Evolutionary conservation across 768 basidiomycete genomes (phyloP).

Genomic region (Chlorophyllum brunneum): DNA sequence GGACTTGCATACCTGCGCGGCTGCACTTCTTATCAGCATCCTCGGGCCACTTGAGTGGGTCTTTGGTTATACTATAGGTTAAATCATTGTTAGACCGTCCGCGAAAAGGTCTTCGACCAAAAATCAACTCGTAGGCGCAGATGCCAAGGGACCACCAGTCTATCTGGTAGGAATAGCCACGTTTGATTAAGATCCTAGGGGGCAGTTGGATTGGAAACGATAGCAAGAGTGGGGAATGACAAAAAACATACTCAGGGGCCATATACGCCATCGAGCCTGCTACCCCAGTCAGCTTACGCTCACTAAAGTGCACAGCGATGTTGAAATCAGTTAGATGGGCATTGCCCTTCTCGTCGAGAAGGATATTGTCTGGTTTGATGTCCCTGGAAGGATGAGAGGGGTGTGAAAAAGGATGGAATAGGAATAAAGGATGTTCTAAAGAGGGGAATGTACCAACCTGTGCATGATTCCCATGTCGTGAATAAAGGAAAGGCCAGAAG

Average conservation of each 20-base stretch:
- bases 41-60: slow-evolving; percentile 86
- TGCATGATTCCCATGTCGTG: slow-evolving; percentile 96
- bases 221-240: slow-evolving; percentile 1
- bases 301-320: slow-evolving; percentile 95
- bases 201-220: slow-evolving; percentile 10
- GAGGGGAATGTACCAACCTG: slow-evolving; percentile 52
- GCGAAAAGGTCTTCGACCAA: slow-evolving; percentile 88
- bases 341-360: slow-evolving; percentile 92
- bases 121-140: slow-evolving; percentile 88
- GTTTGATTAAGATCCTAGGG: slow-evolving; percentile 74
- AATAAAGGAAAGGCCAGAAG: slow-evolving; percentile 83
- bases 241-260: slow-evolving; percentile 77
- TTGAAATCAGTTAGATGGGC: slow-evolving; percentile 98
- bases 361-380: slow-evolving; percentile 96
- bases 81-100: slow-evolving; percentile 92
- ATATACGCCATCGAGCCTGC: slow-evolving; percentile 99
- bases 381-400: slow-evolving; percentile 51
- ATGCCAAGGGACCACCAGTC: slow-evolving; percentile 99
- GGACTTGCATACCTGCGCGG: slow-evolving; percentile 68
- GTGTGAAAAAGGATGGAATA: slow-evolving; percentile 8
- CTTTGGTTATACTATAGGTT: slow-evolving; percentile 89
- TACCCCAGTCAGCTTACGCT: slow-evolving; percentile 83
- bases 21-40: slow-evolving; percentile 80
- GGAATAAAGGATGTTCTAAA: slow-evolving; percentile 20
- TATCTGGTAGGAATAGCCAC: slow-evolving; percentile 91